A percentile compares a stretch with the other conserved stretches of the same genome.
Conservation (phyloP, 140 eudicot genomes). For the Cichorium intybus region DNA sequence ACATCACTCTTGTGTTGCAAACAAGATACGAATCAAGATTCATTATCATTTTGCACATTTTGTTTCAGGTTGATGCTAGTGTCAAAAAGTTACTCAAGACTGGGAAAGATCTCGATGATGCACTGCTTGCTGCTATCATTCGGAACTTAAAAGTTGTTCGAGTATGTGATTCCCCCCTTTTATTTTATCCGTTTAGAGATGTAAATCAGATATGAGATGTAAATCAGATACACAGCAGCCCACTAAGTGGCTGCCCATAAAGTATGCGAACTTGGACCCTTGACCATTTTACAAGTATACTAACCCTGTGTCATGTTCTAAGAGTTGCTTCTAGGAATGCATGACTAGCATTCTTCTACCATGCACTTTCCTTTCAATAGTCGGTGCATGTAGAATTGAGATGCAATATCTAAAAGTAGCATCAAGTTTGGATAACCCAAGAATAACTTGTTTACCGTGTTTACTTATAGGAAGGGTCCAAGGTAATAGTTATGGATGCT, state of each 20-base stretch:
- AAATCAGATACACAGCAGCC: too few species aligned
- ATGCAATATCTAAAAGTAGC: slow-evolving; percentile 8
- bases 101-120: slow-evolving; percentile 74
- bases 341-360: too few species aligned
- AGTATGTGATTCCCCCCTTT: slow-evolving; percentile 35
- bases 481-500: slow-evolving; percentile 84
- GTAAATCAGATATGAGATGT: too few species aligned
- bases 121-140: slow-evolving; percentile 65
- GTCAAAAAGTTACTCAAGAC: slow-evolving; percentile 56
- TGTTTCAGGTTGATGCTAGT: slow-evolving; percentile 58
- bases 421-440: not conserved
- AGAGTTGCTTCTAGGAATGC: too few species aligned
- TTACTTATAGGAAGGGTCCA: slow-evolving; percentile 68
- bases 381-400: slow-evolving; percentile 11
- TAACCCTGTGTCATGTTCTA: too few species aligned
- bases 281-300: too few species aligned
- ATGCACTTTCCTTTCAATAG: too few species aligned
- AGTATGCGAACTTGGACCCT: too few species aligned
- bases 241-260: too few species aligned
- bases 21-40: not conserved
- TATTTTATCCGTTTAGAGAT: not conserved
- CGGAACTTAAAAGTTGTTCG: slow-evolving; percentile 83
- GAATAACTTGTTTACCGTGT: slow-evolving; percentile 22
- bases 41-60: not conserved
- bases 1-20: not conserved